A percentile compares a stretch with the other conserved stretches of the same genome.
phyloP scores from a whole-genome alignment of 2,329 filamentous ascomycete genomes.

The Penicillium sp. region DNA sequence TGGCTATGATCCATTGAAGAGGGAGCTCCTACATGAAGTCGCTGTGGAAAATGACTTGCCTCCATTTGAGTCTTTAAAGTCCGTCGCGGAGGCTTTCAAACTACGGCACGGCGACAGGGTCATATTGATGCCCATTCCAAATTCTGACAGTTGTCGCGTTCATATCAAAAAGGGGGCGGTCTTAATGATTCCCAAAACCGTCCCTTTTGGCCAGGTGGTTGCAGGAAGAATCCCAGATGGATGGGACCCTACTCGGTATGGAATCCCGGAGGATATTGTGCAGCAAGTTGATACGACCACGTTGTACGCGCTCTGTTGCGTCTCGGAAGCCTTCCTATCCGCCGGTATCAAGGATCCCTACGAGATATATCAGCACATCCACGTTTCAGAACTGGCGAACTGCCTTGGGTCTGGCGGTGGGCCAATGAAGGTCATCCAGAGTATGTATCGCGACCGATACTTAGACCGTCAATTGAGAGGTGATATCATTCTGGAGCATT shows the following conservation, averaged over 20 bases:
- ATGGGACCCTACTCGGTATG: slow-evolving; percentile 93
- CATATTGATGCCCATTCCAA: slow-evolving; percentile 65
- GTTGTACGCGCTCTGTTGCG: slow-evolving; percentile 28
- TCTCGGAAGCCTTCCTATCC: slow-evolving; percentile 73
- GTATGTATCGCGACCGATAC: slow-evolving; percentile 96
- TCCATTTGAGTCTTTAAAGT: slow-evolving; percentile 23
- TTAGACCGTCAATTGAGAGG: slow-evolving; percentile 61
- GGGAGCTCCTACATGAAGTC: slow-evolving; percentile 93
- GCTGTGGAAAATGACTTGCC: slow-evolving; percentile 69
- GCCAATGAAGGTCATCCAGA: slow-evolving; percentile 83
- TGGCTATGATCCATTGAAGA: slow-evolving; percentile 46
- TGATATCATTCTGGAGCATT: slow-evolving; percentile 96
- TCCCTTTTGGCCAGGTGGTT: slow-evolving; percentile 24
- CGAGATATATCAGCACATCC: slow-evolving; percentile 98
- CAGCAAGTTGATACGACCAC: slow-evolving; percentile 43
- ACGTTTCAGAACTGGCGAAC: slow-evolving; percentile 95
- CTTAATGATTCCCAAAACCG: slow-evolving; percentile 62
- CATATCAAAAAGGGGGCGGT: slow-evolving; percentile 74
- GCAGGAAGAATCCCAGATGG: slow-evolving; percentile 67
- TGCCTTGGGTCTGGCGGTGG: slow-evolving; percentile 96
- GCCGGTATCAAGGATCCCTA: slow-evolving; percentile 96
- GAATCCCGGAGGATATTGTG: slow-evolving; percentile 91
- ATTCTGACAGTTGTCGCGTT: slow-evolving; percentile 84
- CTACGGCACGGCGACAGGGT: slow-evolving; percentile 41
- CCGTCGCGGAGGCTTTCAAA: slow-evolving; percentile 25